Percentiles rank a stretch among this genome's conserved stretches.
phyloP scores from a whole-genome alignment of 2,329 filamentous ascomycete genomes.

The Leptographium galeiforme region DNA sequence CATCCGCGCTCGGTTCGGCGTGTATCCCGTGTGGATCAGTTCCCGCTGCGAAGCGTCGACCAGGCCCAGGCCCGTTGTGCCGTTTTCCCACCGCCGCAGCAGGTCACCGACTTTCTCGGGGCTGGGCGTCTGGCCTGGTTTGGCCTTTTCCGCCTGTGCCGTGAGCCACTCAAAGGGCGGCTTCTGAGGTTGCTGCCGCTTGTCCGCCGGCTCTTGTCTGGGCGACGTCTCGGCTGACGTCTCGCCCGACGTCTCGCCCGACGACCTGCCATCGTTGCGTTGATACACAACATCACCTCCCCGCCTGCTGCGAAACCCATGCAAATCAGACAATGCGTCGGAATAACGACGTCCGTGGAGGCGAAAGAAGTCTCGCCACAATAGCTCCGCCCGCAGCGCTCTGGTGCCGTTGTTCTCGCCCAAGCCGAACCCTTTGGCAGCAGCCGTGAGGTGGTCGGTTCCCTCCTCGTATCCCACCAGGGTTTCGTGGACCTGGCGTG shows the following conservation, averaged over 20 bases:
- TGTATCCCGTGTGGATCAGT: constrained; percentile 62
- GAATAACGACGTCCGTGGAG: constrained; percentile 61
- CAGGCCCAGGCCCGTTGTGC: constrained; percentile 60
- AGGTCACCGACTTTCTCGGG: constrained; percentile 31
- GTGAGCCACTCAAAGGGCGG: constrained; percentile 30
- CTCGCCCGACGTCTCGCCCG: neutral
- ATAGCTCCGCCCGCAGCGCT: constrained; percentile 55
- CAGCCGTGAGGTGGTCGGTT: constrained; percentile 22
- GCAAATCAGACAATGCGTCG: constrained; percentile 46
- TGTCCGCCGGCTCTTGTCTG: neutral
- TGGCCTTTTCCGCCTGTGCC: constrained; percentile 18
- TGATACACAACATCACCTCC: neutral
- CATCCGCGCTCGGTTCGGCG: constrained; percentile 61
- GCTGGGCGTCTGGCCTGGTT: constrained; percentile 22
- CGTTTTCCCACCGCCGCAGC: constrained; percentile 47
- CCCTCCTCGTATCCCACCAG: constrained; percentile 59
- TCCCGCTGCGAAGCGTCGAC: constrained; percentile 70
- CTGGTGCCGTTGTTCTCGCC: constrained; percentile 62
- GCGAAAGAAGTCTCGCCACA: constrained; percentile 75
- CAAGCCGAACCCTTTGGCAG: constrained; percentile 44
- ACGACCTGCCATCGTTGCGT: neutral
- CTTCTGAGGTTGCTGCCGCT: constrained; percentile 4
- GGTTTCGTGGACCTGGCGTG: constrained; percentile 57
- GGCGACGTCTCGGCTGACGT: neutral
- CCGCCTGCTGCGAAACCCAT: constrained; percentile 40